phyloP scores from a whole-genome alignment of 352 stramenopile genomes.

The Aphanomyces invadans region DNA sequence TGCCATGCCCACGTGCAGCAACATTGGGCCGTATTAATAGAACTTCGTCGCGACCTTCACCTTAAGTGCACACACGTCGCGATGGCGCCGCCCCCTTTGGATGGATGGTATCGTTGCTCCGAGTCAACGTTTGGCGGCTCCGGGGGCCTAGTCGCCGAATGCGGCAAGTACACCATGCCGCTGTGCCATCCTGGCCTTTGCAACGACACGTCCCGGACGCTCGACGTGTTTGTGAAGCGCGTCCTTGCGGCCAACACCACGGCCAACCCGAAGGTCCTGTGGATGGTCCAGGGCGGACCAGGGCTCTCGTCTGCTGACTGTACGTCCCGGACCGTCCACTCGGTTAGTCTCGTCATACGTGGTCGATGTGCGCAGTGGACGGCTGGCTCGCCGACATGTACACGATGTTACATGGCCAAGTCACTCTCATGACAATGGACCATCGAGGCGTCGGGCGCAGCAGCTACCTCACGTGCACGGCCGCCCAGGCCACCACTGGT shows the following conservation, averaged over 20 bases:
- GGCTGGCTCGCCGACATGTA: conserved; percentile 35
- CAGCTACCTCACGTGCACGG: conserved; percentile 32
- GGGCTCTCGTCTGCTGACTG: conserved; percentile 33
- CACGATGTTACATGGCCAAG: conserved; percentile 28
- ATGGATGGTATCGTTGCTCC: conserved; percentile 43
- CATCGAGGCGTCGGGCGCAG: conserved; percentile 41
- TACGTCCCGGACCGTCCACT: conserved; percentile 28
- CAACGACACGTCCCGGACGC: conserved; percentile 29
- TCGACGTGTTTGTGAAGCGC: conserved; percentile 44
- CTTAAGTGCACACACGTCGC: neutral
- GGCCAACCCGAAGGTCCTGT: conserved; percentile 32
- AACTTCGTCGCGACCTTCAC: neutral
- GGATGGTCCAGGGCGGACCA: conserved; percentile 42
- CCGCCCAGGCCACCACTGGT: conserved; percentile 29
- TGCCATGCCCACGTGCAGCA: no score
- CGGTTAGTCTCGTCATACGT: neutral
- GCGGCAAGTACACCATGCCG: conserved; percentile 22
- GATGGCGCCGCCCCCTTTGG: conserved; percentile 24
- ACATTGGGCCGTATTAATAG: no score
- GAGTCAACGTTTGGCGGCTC: conserved; percentile 24
- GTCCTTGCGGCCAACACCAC: conserved; percentile 23
- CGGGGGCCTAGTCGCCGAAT: conserved; percentile 25
- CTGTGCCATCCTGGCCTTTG: conserved; percentile 31
- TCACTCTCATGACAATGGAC: conserved; percentile 51
- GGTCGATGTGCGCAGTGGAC: conserved; percentile 30